phyloP scores from a whole-genome alignment of 1,284 basidiomycete species.

The Ustilago xerochloae region DNA sequence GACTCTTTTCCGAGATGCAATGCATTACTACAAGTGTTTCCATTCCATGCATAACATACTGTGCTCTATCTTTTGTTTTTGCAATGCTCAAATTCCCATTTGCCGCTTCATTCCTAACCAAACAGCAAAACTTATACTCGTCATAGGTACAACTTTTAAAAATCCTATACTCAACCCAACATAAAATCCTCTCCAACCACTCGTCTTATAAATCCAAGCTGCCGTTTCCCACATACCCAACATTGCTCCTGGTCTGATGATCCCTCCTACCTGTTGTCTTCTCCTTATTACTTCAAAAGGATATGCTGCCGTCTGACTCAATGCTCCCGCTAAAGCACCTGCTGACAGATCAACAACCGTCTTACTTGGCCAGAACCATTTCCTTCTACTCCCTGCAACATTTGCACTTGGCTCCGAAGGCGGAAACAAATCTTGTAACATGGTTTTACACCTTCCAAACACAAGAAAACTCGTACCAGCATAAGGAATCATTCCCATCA shows the following conservation, averaged over 20 bases:
- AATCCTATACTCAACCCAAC: slow-evolving; percentile 93
- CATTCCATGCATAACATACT: neutral
- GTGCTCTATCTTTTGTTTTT: neutral
- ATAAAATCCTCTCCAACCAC: slow-evolving; percentile 89
- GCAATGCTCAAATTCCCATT: slow-evolving; percentile 53
- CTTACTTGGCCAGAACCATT: slow-evolving; percentile 60
- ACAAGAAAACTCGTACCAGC: slow-evolving; percentile 92
- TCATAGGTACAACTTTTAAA: slow-evolving; percentile 97
- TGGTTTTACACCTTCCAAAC: slow-evolving; percentile 64
- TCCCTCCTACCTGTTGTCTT: slow-evolving; percentile 91
- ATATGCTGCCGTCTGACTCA: slow-evolving; percentile 91
- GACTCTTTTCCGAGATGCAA: too few relatives aligned
- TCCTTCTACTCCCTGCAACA: slow-evolving; percentile 17
- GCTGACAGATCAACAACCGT: slow-evolving; percentile 75
- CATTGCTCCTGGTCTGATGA: slow-evolving; percentile 61
- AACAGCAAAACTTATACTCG: slow-evolving; percentile 69
- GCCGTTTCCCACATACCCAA: slow-evolving; percentile 63
- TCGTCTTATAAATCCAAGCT: slow-evolving; percentile 75
- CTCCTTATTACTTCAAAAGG: slow-evolving; percentile 94
- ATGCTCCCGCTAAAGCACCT: slow-evolving; percentile 88
- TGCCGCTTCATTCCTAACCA: slow-evolving; percentile 67
- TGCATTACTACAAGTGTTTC: neutral
- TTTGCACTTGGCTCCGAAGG: slow-evolving; percentile 33
- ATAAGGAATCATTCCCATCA: slow-evolving; percentile 84
- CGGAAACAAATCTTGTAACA: slow-evolving; percentile 56